phyloP scores from a whole-genome alignment of 139 green algal genomes.

The Microglena sp. region DNA sequence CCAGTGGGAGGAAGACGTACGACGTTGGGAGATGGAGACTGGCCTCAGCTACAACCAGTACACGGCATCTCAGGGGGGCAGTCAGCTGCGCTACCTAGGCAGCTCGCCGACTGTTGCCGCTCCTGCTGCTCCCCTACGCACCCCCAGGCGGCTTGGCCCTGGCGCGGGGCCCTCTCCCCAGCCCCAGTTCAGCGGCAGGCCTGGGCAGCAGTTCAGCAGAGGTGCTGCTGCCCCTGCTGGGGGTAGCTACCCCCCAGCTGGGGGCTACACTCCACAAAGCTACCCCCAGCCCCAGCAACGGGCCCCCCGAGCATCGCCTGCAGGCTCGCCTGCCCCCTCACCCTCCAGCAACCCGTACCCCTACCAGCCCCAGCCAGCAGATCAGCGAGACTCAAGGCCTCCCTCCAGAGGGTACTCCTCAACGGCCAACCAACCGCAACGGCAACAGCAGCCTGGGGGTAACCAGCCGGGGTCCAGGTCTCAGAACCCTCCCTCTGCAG shows the following conservation, averaged over 20 bases:
- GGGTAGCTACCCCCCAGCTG: not conserved
- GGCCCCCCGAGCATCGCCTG: not conserved
- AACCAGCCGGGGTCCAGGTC: too few relatives aligned
- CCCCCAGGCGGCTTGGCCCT: not conserved
- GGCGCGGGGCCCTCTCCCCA: not conserved
- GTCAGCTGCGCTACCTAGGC: not conserved
- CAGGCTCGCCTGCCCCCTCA: not conserved
- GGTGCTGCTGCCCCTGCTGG: not conserved
- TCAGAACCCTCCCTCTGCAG: too few relatives aligned
- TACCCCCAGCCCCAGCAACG: conserved; percentile 8
- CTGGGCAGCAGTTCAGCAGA: not conserved
- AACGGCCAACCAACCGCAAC: not conserved
- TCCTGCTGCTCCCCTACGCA: not conserved
- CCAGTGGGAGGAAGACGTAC: conserved; percentile 38
- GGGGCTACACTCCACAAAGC: too few relatives aligned
- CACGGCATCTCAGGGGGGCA: not conserved
- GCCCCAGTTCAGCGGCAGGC: not conserved
- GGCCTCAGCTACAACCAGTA: conserved; percentile 34
- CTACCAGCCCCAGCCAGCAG: not conserved
- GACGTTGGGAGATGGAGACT: conserved; percentile 42
- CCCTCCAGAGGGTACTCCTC: not conserved
- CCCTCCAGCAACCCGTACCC: not conserved
- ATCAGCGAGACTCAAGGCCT: not conserved
- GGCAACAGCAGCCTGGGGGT: not conserved
- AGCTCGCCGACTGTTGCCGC: not conserved